A percentile compares a stretch with the other conserved stretches of the same genome.
Conservation (phyloP, 2,329 filamentous ascomycete species). For the Didymella keratinophila region DNA sequence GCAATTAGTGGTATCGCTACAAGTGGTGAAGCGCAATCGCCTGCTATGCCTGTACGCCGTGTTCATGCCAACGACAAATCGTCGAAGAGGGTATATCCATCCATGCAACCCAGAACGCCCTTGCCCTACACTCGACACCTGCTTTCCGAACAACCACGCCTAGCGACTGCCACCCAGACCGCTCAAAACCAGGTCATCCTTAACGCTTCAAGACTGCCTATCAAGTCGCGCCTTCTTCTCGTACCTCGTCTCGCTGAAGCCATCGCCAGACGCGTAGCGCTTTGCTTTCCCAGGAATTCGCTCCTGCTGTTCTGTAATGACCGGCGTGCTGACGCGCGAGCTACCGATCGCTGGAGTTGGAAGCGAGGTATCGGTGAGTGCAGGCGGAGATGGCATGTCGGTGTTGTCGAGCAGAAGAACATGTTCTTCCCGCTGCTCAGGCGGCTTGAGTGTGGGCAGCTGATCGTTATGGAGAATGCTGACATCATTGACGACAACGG, state of each 20-base stretch:
- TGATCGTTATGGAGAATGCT: not conserved
- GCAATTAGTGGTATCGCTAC: not conserved
- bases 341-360: slow-evolving; percentile 32
- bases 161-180: not conserved
- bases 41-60: not conserved
- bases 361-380: slow-evolving; percentile 39
- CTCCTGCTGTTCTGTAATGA: slow-evolving; percentile 2
- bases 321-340: slow-evolving; percentile 37
- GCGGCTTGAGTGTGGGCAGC: not conserved
- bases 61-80: slow-evolving; percentile 5
- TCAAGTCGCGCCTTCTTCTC: slow-evolving; percentile 29
- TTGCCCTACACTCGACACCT: not conserved
- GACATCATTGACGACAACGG: not conserved
- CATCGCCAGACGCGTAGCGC: slow-evolving; percentile 12
- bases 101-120: not conserved
- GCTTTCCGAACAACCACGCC: not conserved
- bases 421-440: slow-evolving; percentile 6
- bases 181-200: slow-evolving; percentile 8
- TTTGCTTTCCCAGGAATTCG: not conserved
- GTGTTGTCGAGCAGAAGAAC: slow-evolving; percentile 24
- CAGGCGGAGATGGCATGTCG: slow-evolving; percentile 31
- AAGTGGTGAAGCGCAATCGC: too few species aligned
- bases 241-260: slow-evolving; percentile 9
- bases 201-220: slow-evolving; percentile 11
- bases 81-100: slow-evolving; percentile 10